Evolutionary conservation across 2,329 filamentous ascomycete species (phyloP).

Genomic region (Sporothrix pallida): DNA sequence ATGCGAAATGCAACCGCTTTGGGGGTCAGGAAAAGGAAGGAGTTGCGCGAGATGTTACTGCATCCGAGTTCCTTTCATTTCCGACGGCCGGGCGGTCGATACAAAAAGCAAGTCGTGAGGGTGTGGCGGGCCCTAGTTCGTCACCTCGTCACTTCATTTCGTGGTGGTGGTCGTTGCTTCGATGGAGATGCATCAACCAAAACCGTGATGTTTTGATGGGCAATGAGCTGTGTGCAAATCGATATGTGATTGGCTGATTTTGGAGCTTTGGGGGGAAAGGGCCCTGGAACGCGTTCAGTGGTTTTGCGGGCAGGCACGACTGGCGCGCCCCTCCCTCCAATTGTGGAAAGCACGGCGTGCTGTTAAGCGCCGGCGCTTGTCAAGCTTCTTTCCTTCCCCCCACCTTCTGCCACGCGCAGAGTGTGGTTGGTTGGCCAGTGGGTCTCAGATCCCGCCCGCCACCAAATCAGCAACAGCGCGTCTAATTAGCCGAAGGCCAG

Average conservation of each 20-base stretch:
- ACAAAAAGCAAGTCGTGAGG: not conserved
- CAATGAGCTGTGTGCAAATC: conserved; percentile 1
- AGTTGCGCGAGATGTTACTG: conserved; percentile 20
- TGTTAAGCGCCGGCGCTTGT: conserved; percentile 36
- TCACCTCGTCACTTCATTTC: not conserved
- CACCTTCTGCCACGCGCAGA: conserved; percentile 6
- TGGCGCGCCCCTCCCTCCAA: not conserved
- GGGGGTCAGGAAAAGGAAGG: not conserved
- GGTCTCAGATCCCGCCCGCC: not conserved
- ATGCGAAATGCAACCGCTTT: not conserved
- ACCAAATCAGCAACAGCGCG: conserved; percentile 27
- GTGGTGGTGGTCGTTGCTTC: not conserved
- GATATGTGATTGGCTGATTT: conserved; percentile 16
- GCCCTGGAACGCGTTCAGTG: conserved; percentile 38
- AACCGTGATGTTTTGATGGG: conserved; percentile 28
- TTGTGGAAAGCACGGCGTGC: not conserved
- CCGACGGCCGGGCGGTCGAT: not conserved
- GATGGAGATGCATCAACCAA: not conserved
- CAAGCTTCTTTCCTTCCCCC: conserved; percentile 7
- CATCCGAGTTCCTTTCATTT: not conserved
- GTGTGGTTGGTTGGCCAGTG: conserved; percentile 21
- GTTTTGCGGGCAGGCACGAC: conserved; percentile 25
- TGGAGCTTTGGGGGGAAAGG: not conserved
- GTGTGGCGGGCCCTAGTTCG: conserved; percentile 13
- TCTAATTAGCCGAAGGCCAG: conserved; percentile 32